Evolutionary conservation across 176 grass and related monocot genomes (phyloP).

Genomic region (Ananas comosus): DNA sequence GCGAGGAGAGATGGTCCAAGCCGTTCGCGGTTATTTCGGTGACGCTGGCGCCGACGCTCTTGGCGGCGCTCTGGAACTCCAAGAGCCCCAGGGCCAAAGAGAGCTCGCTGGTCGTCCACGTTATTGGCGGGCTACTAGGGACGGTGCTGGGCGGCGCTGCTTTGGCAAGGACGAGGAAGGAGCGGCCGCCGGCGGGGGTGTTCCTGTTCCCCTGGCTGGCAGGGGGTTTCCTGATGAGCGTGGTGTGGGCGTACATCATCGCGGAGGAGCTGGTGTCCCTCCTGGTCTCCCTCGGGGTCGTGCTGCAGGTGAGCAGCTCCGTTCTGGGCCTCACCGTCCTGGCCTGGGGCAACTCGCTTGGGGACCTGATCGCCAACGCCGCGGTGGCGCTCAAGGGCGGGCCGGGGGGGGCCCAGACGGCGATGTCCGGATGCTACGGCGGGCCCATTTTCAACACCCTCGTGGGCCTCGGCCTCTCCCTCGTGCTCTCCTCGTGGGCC

Average conservation of each 20-base stretch:
- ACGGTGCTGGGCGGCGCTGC: conserved; percentile 16
- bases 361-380: conserved; percentile 50
- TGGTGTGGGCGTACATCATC: conserved; percentile 49
- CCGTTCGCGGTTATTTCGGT: conserved; percentile 37
- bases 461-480: conserved; percentile 48
- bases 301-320: conserved; percentile 28
- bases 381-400: conserved; percentile 38
- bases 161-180: conserved; percentile 25
- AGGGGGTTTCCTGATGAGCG: conserved; percentile 59
- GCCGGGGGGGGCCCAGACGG: conserved; percentile 33
- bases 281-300: conserved; percentile 19
- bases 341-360: conserved; percentile 72
- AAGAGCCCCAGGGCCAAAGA: conserved; percentile 16
- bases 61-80: conserved; percentile 31
- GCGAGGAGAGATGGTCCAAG: conserved; percentile 58
- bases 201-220: conserved; percentile 41
- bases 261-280: conserved; percentile 49
- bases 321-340: conserved; percentile 60
- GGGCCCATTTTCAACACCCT: conserved; percentile 57
- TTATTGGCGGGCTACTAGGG: conserved; percentile 20
- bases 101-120: conserved; percentile 6
- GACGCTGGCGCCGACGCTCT: conserved; percentile 37
- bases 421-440: conserved; percentile 53
- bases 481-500: conserved; percentile 32
- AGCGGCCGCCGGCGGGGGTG: conserved; percentile 15